These are phyloP conservation scores for Plasmodium sp. DNA, from an alignment of 169 alveolate genomes.

Conservation along the genomic window DNA sequence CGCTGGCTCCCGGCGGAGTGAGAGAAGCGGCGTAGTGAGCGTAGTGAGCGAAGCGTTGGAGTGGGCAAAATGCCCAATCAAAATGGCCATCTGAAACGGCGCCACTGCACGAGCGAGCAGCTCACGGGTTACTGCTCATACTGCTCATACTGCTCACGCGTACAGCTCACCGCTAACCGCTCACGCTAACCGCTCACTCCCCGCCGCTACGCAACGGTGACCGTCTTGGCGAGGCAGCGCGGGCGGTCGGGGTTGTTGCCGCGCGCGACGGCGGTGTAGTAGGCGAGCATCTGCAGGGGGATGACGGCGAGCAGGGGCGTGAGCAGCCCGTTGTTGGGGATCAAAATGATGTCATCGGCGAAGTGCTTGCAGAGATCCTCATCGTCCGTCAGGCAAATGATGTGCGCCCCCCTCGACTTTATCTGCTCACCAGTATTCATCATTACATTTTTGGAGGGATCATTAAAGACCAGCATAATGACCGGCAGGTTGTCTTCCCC, in stretches of 20 bases:
- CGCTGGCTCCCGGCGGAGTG: background rate
- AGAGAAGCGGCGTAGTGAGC: background rate
- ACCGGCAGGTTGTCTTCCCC: conserved; percentile 88
- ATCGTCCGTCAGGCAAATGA: conserved; percentile 92
- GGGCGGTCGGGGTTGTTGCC: conserved; percentile 91
- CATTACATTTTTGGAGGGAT: conserved; percentile 89
- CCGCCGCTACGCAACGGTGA: conserved; percentile 76
- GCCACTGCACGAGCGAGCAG: too few relatives aligned
- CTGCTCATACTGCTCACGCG: background rate
- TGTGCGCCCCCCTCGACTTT: conserved; percentile 94
- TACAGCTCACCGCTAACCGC: background rate
- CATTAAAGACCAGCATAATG: conserved; percentile 91
- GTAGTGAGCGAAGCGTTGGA: background rate
- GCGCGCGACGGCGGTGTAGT: conserved; percentile 80
- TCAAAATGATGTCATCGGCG: conserved; percentile 87
- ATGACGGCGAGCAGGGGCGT: conserved; percentile 89
- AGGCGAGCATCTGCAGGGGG: conserved; percentile 90
- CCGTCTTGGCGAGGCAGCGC: conserved; percentile 90
- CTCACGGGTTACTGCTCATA: background rate
- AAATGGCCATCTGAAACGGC: background rate
- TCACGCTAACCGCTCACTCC: background rate
- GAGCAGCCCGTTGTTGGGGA: conserved; percentile 86
- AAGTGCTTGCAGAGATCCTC: conserved; percentile 84
- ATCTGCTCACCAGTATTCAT: conserved; percentile 93
- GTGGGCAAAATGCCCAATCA: background rate